Percentiles rank a stretch among this genome's conserved stretches.
phyloP scores from a whole-genome alignment of 148 eudicot genomes.

The Chenopodium album region DNA sequence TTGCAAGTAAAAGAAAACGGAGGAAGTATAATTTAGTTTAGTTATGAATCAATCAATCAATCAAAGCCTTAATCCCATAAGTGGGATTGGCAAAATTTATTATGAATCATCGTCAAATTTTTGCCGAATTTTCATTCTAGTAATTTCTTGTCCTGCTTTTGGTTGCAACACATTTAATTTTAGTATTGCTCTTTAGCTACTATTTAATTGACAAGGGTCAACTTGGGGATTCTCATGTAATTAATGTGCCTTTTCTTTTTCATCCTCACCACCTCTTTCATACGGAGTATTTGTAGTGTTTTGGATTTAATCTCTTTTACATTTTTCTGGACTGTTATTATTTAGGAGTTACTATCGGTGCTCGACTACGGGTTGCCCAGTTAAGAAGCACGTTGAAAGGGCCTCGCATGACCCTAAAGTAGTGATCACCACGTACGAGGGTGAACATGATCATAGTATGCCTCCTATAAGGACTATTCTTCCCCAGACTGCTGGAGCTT shows the following conservation, averaged over 20 bases:
- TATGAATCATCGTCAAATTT: too few relatives aligned
- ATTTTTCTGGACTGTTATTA: background rate
- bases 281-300: background rate
- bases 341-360: slow-evolving; percentile 96
- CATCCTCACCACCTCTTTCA: background rate
- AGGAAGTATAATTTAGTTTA: too few relatives aligned
- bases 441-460: slow-evolving; percentile 60
- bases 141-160: background rate
- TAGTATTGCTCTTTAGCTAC: background rate
- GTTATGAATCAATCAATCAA: too few relatives aligned
- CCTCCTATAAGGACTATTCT: slow-evolving; percentile 61
- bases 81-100: too few relatives aligned
- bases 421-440: slow-evolving; percentile 80
- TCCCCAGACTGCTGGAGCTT: slow-evolving; percentile 37
- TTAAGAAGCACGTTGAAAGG: slow-evolving; percentile 84
- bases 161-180: background rate
- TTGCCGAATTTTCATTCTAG: too few relatives aligned
- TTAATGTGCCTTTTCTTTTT: background rate
- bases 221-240: background rate
- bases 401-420: slow-evolving; percentile 65
- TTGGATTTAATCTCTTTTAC: background rate
- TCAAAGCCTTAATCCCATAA: too few relatives aligned
- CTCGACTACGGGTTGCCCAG: slow-evolving; percentile 75
- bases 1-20: too few relatives aligned
- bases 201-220: background rate